These are phyloP conservation scores for Yamadazyma sp. DNA, from an alignment of 805 yeast genomes.

Conservation along the genomic window DNA sequence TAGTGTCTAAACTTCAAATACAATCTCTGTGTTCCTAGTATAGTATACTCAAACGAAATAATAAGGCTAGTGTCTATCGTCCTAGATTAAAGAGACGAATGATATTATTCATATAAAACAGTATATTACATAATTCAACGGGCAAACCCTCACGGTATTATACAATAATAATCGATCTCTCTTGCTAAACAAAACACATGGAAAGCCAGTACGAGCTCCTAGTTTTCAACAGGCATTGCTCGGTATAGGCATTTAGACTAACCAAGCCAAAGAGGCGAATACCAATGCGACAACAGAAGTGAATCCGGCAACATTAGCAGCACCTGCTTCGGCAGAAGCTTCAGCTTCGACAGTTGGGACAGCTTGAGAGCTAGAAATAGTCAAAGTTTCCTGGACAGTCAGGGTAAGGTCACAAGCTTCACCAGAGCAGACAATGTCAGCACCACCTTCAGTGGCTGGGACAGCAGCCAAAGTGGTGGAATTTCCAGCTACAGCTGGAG, in stretches of 20 bases:
- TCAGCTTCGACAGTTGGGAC: slow-evolving; percentile 21
- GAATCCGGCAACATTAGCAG: slow-evolving; percentile 27
- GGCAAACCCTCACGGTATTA: slow-evolving; percentile 1
- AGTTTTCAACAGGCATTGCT: no score
- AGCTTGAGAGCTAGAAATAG: slow-evolving; percentile 14
- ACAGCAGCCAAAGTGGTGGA: slow-evolving; percentile 21
- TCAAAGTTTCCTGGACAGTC: slow-evolving; percentile 13
- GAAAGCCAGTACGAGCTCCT: no score
- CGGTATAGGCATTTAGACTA: no score
- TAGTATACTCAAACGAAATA: no score
- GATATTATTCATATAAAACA: slow-evolving; percentile 1
- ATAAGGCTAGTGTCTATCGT: no score
- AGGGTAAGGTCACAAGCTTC: slow-evolving; percentile 11
- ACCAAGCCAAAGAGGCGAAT: slow-evolving; percentile 29
- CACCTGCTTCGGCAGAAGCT: slow-evolving; percentile 27
- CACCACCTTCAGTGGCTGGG: slow-evolving; percentile 19
- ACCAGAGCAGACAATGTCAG: slow-evolving; percentile 14
- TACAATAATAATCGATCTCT: slow-evolving; percentile 3
- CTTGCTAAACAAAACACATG: not conserved
- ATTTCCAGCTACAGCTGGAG: slow-evolving; percentile 11
- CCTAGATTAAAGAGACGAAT: no score
- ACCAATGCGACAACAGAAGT: slow-evolving; percentile 34
- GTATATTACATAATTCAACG: slow-evolving; percentile 5
- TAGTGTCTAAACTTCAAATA: no score
- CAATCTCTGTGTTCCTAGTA: no score